Percentiles rank a stretch among this genome's conserved stretches.
phyloP scores from a whole-genome alignment of 306 rosid species.

The Castanospermum australe region DNA sequence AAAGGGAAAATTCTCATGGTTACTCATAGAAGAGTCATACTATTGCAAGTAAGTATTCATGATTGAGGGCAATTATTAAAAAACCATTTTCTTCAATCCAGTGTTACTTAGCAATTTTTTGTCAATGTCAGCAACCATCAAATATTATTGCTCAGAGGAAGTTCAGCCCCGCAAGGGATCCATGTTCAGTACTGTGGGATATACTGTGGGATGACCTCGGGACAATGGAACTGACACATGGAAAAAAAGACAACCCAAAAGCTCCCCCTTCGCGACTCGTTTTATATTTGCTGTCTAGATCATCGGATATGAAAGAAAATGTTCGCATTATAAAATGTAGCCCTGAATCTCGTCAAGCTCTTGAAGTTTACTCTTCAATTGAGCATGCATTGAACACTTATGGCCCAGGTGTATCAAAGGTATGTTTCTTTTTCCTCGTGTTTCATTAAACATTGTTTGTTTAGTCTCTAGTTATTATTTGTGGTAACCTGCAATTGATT shows the following conservation, averaged over 20 bases:
- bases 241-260: conserved; percentile 77
- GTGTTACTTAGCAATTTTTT: conserved; percentile 21
- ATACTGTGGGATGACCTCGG: conserved; percentile 79
- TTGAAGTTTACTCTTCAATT: conserved; percentile 78
- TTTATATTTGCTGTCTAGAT: conserved; percentile 60
- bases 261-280: conserved; percentile 69
- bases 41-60: conserved; percentile 76
- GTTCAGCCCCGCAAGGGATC: conserved; percentile 95
- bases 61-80: conserved; percentile 5
- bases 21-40: conserved; percentile 81
- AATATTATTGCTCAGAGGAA: conserved; percentile 83
- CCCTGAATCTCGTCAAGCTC: conserved; percentile 63
- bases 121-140: conserved; percentile 81
- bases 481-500: background rate
- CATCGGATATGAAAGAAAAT: conserved; percentile 70
- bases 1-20: conserved; percentile 80
- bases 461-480: background rate
- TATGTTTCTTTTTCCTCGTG: conserved; percentile 27
- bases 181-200: conserved; percentile 94
- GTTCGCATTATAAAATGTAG: conserved; percentile 63
- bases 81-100: conserved; percentile 10
- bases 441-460: conserved; percentile 1
- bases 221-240: conserved; percentile 70
- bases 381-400: conserved; percentile 71
- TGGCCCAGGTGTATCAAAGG: conserved; percentile 73